These are phyloP conservation scores for Penicillium turbatum DNA, from an alignment of 495 filamentous ascomycete genomes.

Conservation along the genomic window DNA sequence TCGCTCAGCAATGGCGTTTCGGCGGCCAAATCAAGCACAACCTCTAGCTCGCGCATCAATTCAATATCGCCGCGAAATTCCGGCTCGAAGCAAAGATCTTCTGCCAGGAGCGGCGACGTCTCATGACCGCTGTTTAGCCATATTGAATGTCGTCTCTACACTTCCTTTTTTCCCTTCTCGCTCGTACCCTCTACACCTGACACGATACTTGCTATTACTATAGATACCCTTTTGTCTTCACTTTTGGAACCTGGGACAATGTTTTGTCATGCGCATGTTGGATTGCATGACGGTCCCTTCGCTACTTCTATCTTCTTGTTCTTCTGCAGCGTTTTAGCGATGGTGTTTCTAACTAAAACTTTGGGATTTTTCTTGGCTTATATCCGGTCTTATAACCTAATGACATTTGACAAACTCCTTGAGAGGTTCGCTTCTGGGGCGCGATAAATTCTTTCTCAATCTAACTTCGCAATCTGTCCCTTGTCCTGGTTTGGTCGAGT, in stretches of 20 bases:
- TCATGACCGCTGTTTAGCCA: background rate
- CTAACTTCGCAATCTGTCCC: background rate
- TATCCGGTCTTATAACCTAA: background rate
- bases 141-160: background rate
- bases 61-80: background rate
- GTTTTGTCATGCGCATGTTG: background rate
- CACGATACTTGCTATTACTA: background rate
- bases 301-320: background rate
- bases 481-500: too few relatives aligned
- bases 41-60: background rate
- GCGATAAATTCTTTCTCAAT: background rate
- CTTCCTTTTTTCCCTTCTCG: background rate
- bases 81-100: background rate
- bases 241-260: background rate
- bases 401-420: background rate
- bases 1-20: background rate
- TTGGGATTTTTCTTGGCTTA: background rate
- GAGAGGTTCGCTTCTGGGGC: background rate
- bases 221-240: constrained; percentile 1
- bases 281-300: background rate
- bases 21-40: background rate
- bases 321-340: constrained; percentile 8
- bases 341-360: background rate
- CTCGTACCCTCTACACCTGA: background rate
- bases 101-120: background rate